Evolutionary conservation across 257 asterid species (phyloP).

Genomic region (Petrea volubilis): DNA sequence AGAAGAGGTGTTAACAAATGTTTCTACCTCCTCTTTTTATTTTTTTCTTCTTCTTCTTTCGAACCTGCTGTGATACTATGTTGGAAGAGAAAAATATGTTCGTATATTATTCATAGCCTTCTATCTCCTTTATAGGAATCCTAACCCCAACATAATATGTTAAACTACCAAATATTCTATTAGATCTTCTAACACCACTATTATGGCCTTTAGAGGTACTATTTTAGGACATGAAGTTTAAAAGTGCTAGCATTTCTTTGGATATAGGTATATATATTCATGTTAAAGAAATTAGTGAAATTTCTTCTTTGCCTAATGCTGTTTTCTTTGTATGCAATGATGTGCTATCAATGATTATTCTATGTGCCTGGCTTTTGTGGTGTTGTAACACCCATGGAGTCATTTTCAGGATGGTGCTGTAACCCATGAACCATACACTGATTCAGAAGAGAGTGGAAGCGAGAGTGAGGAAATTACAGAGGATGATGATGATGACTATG

Average conservation of each 20-base stretch:
- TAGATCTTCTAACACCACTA: no score
- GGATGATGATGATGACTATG: conserved; percentile 61
- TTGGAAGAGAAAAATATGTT: no score
- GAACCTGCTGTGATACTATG: no score
- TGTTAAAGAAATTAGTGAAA: not conserved
- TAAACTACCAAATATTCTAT: no score
- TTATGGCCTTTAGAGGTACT: not conserved
- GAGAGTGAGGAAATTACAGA: conserved; percentile 89
- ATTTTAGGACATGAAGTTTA: not conserved
- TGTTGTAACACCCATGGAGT: not conserved
- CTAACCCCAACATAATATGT: no score
- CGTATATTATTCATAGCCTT: no score
- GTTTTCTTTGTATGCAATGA: not conserved
- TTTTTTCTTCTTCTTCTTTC: no score
- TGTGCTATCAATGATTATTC: not conserved
- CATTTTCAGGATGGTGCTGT: conserved; percentile 68
- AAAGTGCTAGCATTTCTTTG: not conserved
- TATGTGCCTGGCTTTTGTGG: not conserved
- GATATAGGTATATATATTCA: not conserved
- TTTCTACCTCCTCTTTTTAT: no score
- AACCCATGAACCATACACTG: conserved; percentile 82
- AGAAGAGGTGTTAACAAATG: no score
- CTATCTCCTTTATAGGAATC: no score
- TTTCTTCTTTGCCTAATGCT: not conserved
- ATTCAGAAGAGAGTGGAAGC: conserved; percentile 84